Evolutionary conservation across 768 basidiomycete genomes (phyloP).

Genomic region (Pholiota molesta): DNA sequence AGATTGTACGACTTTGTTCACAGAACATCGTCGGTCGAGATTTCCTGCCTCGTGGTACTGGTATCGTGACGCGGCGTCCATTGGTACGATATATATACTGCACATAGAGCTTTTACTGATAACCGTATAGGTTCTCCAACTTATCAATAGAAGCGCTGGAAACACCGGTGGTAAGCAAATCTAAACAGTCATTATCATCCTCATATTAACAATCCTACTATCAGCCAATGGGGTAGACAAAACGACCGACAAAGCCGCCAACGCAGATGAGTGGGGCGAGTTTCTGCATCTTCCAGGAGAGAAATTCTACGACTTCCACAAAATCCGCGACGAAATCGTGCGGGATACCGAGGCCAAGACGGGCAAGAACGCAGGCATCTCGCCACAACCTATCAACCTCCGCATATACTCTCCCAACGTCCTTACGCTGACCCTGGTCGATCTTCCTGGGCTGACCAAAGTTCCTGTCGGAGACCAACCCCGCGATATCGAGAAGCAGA

Average conservation of each 20-base stretch:
- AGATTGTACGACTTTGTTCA: constrained; percentile 1
- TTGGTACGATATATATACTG: constrained; percentile 56
- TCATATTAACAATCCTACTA: constrained; percentile 31
- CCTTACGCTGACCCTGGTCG: constrained; percentile 95
- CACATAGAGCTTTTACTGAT: constrained; percentile 5
- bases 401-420: constrained; percentile 98
- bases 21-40: constrained; percentile 98
- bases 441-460: constrained; percentile 94
- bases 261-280: constrained; percentile 98
- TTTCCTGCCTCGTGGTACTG: constrained; percentile 97
- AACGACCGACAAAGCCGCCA: constrained; percentile 73
- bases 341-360: constrained; percentile 98
- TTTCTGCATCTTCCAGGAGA: constrained; percentile 96
- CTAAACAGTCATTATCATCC: not conserved
- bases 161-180: constrained; percentile 32
- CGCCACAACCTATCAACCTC: constrained; percentile 95
- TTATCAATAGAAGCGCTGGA: constrained; percentile 78
- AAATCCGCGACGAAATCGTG: constrained; percentile 95
- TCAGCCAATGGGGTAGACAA: constrained; percentile 50
- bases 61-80: constrained; percentile 97
- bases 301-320: constrained; percentile 97
- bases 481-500: constrained; percentile 96
- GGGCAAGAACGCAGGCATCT: constrained; percentile 97
- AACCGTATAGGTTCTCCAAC: constrained; percentile 78
- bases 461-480: constrained; percentile 97